Conservation (phyloP, 2,329 filamentous ascomycete genomes). For the Claviceps quebecensis region DNA sequence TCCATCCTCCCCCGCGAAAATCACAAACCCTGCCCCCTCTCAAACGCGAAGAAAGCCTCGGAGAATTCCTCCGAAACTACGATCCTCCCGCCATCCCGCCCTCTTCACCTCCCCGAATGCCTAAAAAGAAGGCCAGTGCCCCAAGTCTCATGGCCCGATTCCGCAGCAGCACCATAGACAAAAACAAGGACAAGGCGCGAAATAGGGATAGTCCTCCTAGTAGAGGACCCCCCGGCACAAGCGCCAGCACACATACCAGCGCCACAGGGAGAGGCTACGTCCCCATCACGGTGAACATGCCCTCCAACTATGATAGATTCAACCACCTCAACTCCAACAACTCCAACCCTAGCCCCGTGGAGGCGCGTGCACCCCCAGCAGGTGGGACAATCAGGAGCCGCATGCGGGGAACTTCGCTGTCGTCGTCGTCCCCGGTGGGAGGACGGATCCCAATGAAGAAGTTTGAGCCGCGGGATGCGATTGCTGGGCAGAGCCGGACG, state of each 20-base stretch:
- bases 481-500: conserved; percentile 38
- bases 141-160: conserved; percentile 49
- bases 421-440: conserved; percentile 13
- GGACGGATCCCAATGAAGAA: conserved; percentile 39
- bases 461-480: conserved; percentile 42
- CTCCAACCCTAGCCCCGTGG: conserved; percentile 3
- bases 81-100: conserved; percentile 46
- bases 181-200: conserved; percentile 8
- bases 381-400: background rate
- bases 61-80: conserved; percentile 59
- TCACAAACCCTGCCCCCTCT: conserved; percentile 21
- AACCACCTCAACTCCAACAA: conserved; percentile 9
- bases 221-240: conserved; percentile 13
- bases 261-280: conserved; percentile 27
- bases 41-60: conserved; percentile 51
- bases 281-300: conserved; percentile 38
- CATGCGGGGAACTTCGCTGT: conserved; percentile 11
- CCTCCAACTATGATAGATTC: conserved; percentile 30
- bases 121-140: conserved; percentile 52
- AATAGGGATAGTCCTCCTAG: conserved; percentile 7
- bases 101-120: conserved; percentile 17
- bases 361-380: too few species aligned
- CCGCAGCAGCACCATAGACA: conserved; percentile 14
- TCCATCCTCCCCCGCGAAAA: too few species aligned
- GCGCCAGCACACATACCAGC: background rate